Evolutionary conservation across 208 protist species (phyloP), one percentile per base, ranked within the genome.

Genomic region (Wallacemonas sp.): DNA sequence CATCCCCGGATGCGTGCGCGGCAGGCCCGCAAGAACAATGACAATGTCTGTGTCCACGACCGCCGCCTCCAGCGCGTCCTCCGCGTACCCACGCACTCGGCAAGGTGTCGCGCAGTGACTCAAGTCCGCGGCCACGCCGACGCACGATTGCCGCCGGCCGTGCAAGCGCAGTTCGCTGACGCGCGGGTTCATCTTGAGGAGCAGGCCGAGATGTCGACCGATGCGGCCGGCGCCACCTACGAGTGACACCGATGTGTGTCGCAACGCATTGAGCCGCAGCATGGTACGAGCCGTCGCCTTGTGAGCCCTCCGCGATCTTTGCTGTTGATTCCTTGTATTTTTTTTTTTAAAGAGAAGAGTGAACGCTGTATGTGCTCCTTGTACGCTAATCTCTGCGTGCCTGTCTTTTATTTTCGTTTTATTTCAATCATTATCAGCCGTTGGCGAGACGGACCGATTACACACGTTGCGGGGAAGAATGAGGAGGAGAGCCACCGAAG

Each of bases 1-100:
- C 96, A 98, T 98, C 42, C 83, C 87, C 2, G 90, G 91, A 83
- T 79, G 93, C 75, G 93, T 96, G 70, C 94, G 88, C n/a, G 94
- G 87, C 10, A 97, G 85, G 48, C 90, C 91, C 13, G 94, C 92
- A n/a, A 85, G 83, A 66, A 97, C 93, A 32, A 97, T 60, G 39
- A 97, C 88, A 44, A 97, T 63, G 24, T 94, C 71, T 30, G 63
- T 59, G 34, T 71, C 91, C 2, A 75, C 45, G 34, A 97, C 67
- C 2, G 82, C 74, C 22, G 91, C 72, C 10, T 66, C 61, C 10
- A 78, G 63, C 8, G 80, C 52, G 1, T 81, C 79, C 13, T 77
- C 73, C 4, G 45, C 50, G 45, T 74, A 78, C 29, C 84, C 73
- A 5, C 77, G 62, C 26, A 84, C 85, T 17, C 67, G 68, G 30